These are phyloP conservation scores for Colletotrichum sp. DNA, from an alignment of 2,329 filamentous ascomycete genomes.

Conservation along the genomic window DNA sequence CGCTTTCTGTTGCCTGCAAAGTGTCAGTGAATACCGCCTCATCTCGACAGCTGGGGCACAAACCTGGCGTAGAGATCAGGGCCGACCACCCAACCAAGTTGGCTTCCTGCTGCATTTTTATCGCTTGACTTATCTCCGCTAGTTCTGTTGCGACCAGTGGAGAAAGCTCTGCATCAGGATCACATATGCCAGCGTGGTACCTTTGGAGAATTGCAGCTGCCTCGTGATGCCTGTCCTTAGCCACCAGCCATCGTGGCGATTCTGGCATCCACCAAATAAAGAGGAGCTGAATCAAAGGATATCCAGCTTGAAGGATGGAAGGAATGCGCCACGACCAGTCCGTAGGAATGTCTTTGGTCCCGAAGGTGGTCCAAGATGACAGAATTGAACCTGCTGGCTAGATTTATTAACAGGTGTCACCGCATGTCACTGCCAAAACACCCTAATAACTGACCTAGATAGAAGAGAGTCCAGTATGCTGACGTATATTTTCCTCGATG, in stretches of 20 bases:
- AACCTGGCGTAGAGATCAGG: too few relatives aligned
- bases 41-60: background rate
- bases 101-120: too few relatives aligned
- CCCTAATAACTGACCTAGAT: background rate
- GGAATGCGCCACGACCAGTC: conserved; percentile 32
- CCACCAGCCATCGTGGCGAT: conserved; percentile 23
- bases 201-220: conserved; percentile 17
- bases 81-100: too few relatives aligned
- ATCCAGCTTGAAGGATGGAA: conserved; percentile 25
- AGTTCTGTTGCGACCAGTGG: conserved; percentile 44
- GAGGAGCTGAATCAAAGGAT: conserved; percentile 25
- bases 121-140: conserved; percentile 33
- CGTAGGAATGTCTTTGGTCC: conserved; percentile 25
- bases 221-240: background rate
- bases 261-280: conserved; percentile 28
- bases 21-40: background rate
- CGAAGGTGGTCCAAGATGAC: conserved; percentile 31
- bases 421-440: too few relatives aligned
- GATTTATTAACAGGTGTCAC: too few relatives aligned
- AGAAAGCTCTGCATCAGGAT: conserved; percentile 27
- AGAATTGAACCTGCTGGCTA: conserved; percentile 22
- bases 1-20: conserved; percentile 28
- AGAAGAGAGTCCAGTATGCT: conserved; percentile 35
- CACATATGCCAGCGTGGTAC: conserved; percentile 28
- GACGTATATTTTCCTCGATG: conserved; percentile 36